Base-by-base conservation (phyloP, 345 rosid genomes). In the Arabidopsis arenosa region DNA sequence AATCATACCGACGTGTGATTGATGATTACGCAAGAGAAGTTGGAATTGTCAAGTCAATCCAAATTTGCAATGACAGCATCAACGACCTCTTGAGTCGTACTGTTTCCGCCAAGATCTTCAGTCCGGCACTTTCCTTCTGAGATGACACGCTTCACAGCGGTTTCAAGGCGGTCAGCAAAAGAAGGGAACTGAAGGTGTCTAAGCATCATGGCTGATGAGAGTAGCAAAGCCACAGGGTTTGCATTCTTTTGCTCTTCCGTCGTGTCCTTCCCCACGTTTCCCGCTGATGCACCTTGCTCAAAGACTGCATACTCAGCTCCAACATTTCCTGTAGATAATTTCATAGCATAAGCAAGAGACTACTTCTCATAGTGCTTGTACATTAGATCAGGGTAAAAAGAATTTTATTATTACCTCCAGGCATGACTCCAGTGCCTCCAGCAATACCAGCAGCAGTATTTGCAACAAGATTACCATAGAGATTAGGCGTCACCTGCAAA, bases 351-450 rank as follows among this genome's bases (percentile, higher is more conserved):
- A 26, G 75, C 26, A 62, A 67, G n/a, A 59, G 35, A 59, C 15
- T 48, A 33, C 59, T 44, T 48, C 44, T 33, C 63, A 32, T 32
- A 13, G 28, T 75, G 68, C 18, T 35, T 33, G 36, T 33, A 33
- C 36, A 33, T 45, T 14, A 14, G 37, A 10, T 73, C 7, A 74
- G 28, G 1, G 12, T 60, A 23, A 37, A n/a, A 2, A 35, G 15
- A 15, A 21, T 17, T 4, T 49, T 49, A 45, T 45, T 86, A 81
- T 91, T 73, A 93, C 98, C 98, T 93, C 97, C 97, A 18, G 98
- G 98, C 97, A 93, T 93, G 75, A 91, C 93, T 70, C 98, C 96
- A 8, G 98, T 91, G 51, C 98, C 97, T 77, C 97, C 97, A 75
- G 98, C 96, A 78, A 93, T 93, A 80, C 98, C 97, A 60, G 97